Evolutionary conservation across 176 grass and related monocot genomes (phyloP), one percentile per base, ranked within the genome.

Genomic region (Cenchrus fungigraminus): DNA sequence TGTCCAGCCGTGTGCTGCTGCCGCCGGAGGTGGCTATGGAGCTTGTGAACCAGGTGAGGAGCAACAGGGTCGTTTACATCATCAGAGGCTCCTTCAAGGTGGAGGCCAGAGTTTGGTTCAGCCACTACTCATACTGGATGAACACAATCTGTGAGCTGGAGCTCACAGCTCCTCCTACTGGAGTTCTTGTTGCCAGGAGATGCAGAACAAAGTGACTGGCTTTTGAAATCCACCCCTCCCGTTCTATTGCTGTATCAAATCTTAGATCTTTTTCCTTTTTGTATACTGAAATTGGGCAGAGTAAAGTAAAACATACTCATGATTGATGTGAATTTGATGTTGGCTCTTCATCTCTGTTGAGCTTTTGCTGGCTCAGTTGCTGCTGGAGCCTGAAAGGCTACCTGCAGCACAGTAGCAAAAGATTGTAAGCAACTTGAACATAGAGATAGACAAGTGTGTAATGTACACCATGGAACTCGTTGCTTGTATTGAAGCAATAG

Each of bases 111-210:
- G 68, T 99, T 43, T 89, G 90, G 76, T 79, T 87, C 50, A 84
- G 86, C 16, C 97, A 94, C 69, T 92, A 76, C 83, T 82, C 81
- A 2, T 99, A 96, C 65, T 88, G 88, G 93, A 77, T 96, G 77
- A 80, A 87, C 72, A 80, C 80, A 0, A 58, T 84, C 15, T 99
- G 97, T 76, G 74, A 92, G n/a, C 57, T 99, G 29, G 84, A 92
- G 67, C 90, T 99, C 86, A 92, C 86, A 59, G 88, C 97, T 5
- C 97, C 97, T 82, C 97, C 97, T 29, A 68, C 32, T 86, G 97
- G 97, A 67, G 86, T 94, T 86, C 75, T 99, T 59, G 56, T 91
- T 54, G 90, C 88, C 45, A 88, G 88, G 74, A 89, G 71, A 85
- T 99, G 97, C 92, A 94, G 66, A 86, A 89, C 82, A 6, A 91